phyloP scores from a whole-genome alignment of 2,329 filamentous ascomycete species.

The Alternaria longipes region DNA sequence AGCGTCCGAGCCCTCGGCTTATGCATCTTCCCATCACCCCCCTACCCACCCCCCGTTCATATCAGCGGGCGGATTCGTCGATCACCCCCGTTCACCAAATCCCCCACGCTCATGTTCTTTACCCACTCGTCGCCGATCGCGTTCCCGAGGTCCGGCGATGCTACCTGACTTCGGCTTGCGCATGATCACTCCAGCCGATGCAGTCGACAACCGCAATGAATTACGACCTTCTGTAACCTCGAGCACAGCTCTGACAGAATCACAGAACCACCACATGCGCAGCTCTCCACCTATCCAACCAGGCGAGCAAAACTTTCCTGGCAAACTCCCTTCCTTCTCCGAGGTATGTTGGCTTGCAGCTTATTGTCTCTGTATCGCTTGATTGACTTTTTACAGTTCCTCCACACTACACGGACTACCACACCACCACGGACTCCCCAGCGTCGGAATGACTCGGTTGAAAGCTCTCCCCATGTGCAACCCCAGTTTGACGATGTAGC shows the following conservation, averaged over 20 bases:
- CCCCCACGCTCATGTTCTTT: not conserved
- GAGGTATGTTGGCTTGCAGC: slow-evolving; percentile 32
- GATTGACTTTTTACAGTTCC: slow-evolving; percentile 34
- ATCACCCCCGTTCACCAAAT: not conserved
- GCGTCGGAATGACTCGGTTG: slow-evolving; percentile 35
- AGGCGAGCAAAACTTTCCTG: slow-evolving; percentile 37
- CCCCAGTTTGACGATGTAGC: slow-evolving; percentile 43
- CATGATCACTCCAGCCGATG: not conserved
- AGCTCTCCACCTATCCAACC: slow-evolving; percentile 48
- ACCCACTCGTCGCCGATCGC: not conserved
- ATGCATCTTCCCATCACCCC: not conserved
- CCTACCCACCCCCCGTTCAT: not conserved
- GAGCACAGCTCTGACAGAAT: slow-evolving; percentile 20
- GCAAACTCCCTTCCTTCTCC: slow-evolving; percentile 43
- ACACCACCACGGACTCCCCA: slow-evolving; percentile 48
- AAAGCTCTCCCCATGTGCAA: slow-evolving; percentile 39
- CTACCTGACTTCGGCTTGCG: not conserved
- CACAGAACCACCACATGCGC: slow-evolving; percentile 42
- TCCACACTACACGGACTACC: slow-evolving; percentile 39
- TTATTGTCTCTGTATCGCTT: too few species aligned
- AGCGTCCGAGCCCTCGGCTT: not conserved
- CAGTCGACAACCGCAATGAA: not conserved
- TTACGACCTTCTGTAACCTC: not conserved
- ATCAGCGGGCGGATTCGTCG: not conserved
- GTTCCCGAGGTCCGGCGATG: not conserved